phyloP scores from a whole-genome alignment of 768 basidiomycete genomes.

The Glaciozyma martinii region DNA sequence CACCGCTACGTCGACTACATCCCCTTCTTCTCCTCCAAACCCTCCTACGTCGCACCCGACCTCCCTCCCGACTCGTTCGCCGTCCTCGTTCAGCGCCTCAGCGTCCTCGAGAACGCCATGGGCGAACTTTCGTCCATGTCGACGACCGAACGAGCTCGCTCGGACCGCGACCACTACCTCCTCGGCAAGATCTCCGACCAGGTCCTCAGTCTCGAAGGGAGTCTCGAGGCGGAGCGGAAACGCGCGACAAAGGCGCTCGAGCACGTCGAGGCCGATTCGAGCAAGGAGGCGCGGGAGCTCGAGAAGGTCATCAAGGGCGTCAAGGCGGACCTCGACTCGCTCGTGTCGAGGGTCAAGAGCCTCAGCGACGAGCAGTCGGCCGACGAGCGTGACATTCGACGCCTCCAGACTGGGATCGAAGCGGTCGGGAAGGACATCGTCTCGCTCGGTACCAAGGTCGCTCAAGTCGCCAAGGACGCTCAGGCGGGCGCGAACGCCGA shows the following conservation, averaged over 20 bases:
- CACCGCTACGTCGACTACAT: not conserved
- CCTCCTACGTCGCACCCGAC: slow-evolving; percentile 3
- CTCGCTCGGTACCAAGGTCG: slow-evolving; percentile 32
- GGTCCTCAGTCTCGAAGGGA: not conserved
- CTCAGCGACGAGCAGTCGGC: not conserved
- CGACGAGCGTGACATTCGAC: not conserved
- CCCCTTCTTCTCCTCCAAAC: not conserved
- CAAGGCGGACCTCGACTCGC: slow-evolving; percentile 25
- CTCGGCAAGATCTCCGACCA: not conserved
- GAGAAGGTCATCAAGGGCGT: slow-evolving; percentile 3
- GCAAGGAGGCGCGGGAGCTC: not conserved
- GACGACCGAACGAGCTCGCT: slow-evolving; percentile 12
- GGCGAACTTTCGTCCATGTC: slow-evolving; percentile 12
- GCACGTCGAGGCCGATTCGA: not conserved
- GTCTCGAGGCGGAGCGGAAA: slow-evolving; percentile 1
- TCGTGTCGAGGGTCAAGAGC: slow-evolving; percentile 36
- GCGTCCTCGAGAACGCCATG: slow-evolving; percentile 16
- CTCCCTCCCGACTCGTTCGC: slow-evolving; percentile 21
- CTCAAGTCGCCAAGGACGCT: slow-evolving; percentile 36
- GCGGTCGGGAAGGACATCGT: slow-evolving; percentile 1
- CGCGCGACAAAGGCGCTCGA: not conserved
- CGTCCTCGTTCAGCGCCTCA: slow-evolving; percentile 19
- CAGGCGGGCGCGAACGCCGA: slow-evolving; percentile 36
- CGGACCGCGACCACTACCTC: not conserved
- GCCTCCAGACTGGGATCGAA: not conserved